Percentiles rank a stretch among this genome's conserved stretches.
Evolutionary conservation across 306 rosid genomes (phyloP).

Genomic region (Vigna mungo): DNA sequence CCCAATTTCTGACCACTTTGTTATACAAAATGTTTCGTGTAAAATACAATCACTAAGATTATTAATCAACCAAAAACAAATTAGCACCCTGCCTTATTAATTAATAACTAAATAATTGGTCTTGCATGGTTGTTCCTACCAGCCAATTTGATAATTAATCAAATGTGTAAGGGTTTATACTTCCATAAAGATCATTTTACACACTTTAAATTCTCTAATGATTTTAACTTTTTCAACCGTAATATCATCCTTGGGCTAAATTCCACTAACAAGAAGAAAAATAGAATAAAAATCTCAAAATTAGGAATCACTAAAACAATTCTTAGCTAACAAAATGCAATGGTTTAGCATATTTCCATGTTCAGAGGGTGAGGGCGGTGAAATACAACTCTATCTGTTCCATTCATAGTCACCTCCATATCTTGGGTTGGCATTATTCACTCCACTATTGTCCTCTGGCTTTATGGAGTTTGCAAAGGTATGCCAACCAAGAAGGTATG

Average conservation of each 20-base stretch:
- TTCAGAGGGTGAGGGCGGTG: conserved; percentile 7
- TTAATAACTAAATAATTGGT: no score
- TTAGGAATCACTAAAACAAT: conserved; percentile 19
- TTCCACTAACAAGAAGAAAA: neutral
- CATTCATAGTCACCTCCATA: conserved; percentile 89
- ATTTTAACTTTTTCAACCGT: neutral
- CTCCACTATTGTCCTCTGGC: conserved; percentile 61
- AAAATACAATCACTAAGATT: no score
- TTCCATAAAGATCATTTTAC: no score
- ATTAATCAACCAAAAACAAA: no score
- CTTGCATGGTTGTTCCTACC: no score
- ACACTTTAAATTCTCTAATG: neutral
- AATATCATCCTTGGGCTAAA: neutral
- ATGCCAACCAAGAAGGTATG: conserved; percentile 89
- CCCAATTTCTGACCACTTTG: no score
- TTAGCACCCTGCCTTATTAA: no score
- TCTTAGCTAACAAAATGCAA: conserved; percentile 31
- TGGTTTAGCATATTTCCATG: conserved; percentile 15
- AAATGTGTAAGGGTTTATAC: no score
- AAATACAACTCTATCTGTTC: conserved; percentile 57
- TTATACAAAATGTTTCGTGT: no score
- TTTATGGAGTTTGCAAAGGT: conserved; percentile 71
- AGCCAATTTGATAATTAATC: no score
- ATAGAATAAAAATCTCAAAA: neutral
- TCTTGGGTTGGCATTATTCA: conserved; percentile 59